phyloP scores from a whole-genome alignment of 2,329 filamentous ascomycete genomes.

The Colletotrichum tropicale region DNA sequence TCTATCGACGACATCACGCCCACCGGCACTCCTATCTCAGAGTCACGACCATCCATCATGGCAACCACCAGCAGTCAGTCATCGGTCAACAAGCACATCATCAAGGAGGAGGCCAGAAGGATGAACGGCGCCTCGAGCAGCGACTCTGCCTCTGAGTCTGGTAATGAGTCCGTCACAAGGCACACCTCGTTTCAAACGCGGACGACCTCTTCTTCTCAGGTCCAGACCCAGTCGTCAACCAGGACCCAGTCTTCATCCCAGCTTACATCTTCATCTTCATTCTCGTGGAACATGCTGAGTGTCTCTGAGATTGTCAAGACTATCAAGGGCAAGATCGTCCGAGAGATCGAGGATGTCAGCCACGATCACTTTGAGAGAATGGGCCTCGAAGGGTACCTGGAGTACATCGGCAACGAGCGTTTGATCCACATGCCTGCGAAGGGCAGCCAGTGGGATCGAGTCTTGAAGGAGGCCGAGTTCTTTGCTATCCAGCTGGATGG shows the following conservation, averaged over 20 bases:
- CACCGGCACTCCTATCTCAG: neutral
- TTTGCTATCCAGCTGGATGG: conserved; percentile 43
- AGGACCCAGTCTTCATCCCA: neutral
- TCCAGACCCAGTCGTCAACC: neutral
- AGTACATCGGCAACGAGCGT: conserved; percentile 41
- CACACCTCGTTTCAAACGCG: neutral
- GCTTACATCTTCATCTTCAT: neutral
- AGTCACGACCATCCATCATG: neutral
- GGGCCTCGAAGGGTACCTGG: conserved; percentile 30
- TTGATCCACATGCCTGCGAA: conserved; percentile 43
- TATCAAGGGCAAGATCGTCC: neutral
- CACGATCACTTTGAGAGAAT: neutral
- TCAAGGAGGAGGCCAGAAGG: neutral
- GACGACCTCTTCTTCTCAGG: neutral
- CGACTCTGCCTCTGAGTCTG: conserved; percentile 4
- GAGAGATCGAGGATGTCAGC: conserved; percentile 8
- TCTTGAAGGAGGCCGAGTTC: conserved; percentile 43
- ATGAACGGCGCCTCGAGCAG: neutral
- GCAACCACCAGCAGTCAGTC: neutral
- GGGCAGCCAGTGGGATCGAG: conserved; percentile 45
- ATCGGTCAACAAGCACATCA: neutral
- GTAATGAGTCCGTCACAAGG: neutral
- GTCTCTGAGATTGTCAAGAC: neutral
- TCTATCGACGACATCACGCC: neutral
- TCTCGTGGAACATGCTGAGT: neutral